Evolutionary conservation across 202 grass and related monocot species (phyloP).

Genomic region (Musa balbisiana): DNA sequence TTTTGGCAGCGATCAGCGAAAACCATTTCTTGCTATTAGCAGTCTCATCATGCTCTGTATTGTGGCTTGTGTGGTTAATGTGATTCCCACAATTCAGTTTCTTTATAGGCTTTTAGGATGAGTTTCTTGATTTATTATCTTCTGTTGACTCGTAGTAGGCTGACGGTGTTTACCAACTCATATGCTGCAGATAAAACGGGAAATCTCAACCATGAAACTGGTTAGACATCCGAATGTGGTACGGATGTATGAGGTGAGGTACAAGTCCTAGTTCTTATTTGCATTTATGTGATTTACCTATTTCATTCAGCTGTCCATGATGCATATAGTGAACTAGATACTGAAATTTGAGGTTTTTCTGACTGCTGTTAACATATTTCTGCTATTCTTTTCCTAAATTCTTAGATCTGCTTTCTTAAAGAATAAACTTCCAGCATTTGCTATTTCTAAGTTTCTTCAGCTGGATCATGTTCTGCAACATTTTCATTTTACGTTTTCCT

Average conservation of each 20-base stretch:
- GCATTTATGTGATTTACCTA: too few relatives aligned
- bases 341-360: too few relatives aligned
- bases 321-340: too few relatives aligned
- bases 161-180: background rate
- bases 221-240: constrained; percentile 95
- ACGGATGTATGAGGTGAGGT: constrained; percentile 75
- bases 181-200: constrained; percentile 70
- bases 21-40: background rate
- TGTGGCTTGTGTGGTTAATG: too few relatives aligned
- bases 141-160: background rate
- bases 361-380: too few relatives aligned
- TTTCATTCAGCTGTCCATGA: too few relatives aligned
- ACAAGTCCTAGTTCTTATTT: background rate
- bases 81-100: background rate
- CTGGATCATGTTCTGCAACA: too few relatives aligned
- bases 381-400: too few relatives aligned
- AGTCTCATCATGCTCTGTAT: too few relatives aligned
- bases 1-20: background rate
- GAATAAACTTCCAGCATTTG: background rate
- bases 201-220: constrained; percentile 99
- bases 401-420: too few relatives aligned
- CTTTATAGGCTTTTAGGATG: background rate
- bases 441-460: too few relatives aligned
- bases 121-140: background rate
- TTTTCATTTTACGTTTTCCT: background rate